These are phyloP conservation scores for Pisolithus sp. DNA, from an alignment of 768 basidiomycete genomes.

Conservation along the genomic window DNA sequence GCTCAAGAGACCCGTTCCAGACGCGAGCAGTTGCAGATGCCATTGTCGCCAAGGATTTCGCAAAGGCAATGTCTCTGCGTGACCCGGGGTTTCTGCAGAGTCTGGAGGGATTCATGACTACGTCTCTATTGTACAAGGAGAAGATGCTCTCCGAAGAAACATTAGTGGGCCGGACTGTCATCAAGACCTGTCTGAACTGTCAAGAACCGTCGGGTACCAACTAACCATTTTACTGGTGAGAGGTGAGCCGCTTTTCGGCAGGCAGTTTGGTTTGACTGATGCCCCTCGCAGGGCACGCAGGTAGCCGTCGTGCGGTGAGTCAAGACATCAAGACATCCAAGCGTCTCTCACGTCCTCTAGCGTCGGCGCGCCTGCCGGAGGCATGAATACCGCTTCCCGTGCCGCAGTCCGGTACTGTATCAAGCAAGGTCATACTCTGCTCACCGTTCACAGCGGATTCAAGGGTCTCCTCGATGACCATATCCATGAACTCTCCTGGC, in stretches of 20 bases:
- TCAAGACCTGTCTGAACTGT: no score
- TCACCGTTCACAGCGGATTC: slow-evolving; percentile 94
- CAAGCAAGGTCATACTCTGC: slow-evolving; percentile 85
- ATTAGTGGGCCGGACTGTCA: no score
- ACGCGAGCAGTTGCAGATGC: slow-evolving; percentile 82
- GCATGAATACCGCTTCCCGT: slow-evolving; percentile 97
- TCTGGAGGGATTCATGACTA: slow-evolving; percentile 77
- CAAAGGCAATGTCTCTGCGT: slow-evolving; percentile 78
- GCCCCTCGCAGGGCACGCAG: slow-evolving; percentile 53
- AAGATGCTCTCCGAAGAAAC: slow-evolving; percentile 44
- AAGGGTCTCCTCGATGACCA: slow-evolving; percentile 88
- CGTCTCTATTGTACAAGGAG: slow-evolving; percentile 54
- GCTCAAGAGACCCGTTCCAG: slow-evolving; percentile 31
- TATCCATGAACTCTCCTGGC: slow-evolving; percentile 84
- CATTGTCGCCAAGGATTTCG: slow-evolving; percentile 78
- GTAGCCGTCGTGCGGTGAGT: slow-evolving; percentile 81
- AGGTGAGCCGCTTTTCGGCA: slow-evolving; percentile 26
- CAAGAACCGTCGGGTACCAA: no score
- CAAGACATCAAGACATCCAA: not conserved
- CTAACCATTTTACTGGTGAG: no score
- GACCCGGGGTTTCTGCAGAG: slow-evolving; percentile 90
- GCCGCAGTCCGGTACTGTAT: slow-evolving; percentile 91
- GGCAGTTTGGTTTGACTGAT: slow-evolving; percentile 5
- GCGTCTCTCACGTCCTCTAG: slow-evolving; percentile 32
- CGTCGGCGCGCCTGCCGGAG: slow-evolving; percentile 94